Evolutionary conservation across 768 basidiomycete species (phyloP).

Genomic region (Gelatoporia subvermispora): DNA sequence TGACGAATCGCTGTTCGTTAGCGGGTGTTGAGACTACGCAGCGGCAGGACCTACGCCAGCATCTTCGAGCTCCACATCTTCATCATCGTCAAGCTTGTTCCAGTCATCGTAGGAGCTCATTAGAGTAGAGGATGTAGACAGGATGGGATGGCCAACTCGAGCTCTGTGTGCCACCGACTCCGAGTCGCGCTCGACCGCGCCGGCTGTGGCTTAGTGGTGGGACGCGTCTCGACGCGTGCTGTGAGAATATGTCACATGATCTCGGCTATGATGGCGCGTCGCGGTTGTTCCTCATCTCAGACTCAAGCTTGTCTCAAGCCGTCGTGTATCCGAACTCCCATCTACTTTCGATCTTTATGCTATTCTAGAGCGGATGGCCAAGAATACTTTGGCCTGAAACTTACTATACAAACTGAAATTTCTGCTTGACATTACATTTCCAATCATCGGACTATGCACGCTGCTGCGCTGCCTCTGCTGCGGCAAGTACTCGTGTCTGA

Average conservation of each 20-base stretch:
- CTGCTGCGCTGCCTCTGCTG: constrained; percentile 19
- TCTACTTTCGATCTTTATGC: too few relatives aligned
- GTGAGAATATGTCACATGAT: constrained; percentile 10
- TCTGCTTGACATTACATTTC: not conserved
- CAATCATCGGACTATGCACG: not conserved
- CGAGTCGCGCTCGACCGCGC: not conserved
- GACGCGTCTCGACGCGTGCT: constrained; percentile 10
- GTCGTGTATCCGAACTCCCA: too few relatives aligned
- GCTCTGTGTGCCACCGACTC: too few relatives aligned
- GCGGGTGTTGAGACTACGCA: not conserved
- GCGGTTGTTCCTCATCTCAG: not conserved
- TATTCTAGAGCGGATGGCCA: too few relatives aligned
- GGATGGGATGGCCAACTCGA: not conserved
- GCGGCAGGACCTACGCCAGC: constrained; percentile 38
- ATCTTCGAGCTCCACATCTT: constrained; percentile 80
- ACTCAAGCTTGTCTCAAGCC: too few relatives aligned
- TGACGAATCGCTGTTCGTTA: not conserved
- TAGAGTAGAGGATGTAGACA: too few relatives aligned
- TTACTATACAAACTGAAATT: not conserved
- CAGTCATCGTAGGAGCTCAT: constrained; percentile 79
- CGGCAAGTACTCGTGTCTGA: constrained; percentile 27
- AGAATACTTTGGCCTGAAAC: too few relatives aligned
- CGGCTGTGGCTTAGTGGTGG: not conserved
- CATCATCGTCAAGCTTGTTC: constrained; percentile 76
- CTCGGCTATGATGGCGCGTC: not conserved